Conservation (phyloP, 371 early-diverging fungal species). For the Mortierella sp. region DNA sequence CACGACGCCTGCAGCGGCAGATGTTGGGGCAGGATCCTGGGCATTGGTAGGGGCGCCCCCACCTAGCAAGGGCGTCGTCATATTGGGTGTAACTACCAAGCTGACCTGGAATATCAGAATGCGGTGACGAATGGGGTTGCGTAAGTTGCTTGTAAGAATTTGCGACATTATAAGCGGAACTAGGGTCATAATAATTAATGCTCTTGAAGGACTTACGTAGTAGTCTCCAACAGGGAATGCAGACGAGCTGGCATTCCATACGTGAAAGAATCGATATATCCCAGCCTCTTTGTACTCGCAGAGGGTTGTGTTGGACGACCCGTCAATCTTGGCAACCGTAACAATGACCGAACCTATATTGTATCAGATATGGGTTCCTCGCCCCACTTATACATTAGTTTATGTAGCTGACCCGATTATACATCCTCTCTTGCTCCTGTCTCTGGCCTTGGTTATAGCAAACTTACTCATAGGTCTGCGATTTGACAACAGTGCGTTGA, state of each 20-base stretch:
- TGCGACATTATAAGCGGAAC: neutral
- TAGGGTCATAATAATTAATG: neutral
- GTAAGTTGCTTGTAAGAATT: neutral
- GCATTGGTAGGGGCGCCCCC: neutral
- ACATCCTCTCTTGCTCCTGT: too few species aligned
- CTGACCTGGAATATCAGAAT: neutral
- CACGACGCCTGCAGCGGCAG: neutral
- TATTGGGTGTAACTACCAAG: slow-evolving; percentile 9
- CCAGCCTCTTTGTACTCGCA: neutral
- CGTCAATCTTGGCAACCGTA: slow-evolving; percentile 22
- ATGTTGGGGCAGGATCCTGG: neutral
- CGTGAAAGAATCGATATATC: neutral
- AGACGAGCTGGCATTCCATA: neutral
- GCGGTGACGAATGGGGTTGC: neutral
- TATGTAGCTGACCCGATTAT: neutral
- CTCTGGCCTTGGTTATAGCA: too few species aligned
- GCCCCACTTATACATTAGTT: neutral
- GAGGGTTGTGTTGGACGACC: slow-evolving; percentile 27
- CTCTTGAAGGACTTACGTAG: slow-evolving; percentile 17
- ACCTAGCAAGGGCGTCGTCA: neutral
- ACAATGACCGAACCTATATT: neutral
- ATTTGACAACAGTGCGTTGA: neutral
- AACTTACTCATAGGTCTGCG: too few species aligned
- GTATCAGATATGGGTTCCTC: neutral
- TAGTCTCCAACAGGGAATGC: slow-evolving; percentile 19